Percentiles rank a stretch among this genome's conserved stretches.
These are phyloP conservation scores for Cercospora zeina DNA, from an alignment of 2,329 filamentous ascomycete species.

Conservation along the genomic window DNA sequence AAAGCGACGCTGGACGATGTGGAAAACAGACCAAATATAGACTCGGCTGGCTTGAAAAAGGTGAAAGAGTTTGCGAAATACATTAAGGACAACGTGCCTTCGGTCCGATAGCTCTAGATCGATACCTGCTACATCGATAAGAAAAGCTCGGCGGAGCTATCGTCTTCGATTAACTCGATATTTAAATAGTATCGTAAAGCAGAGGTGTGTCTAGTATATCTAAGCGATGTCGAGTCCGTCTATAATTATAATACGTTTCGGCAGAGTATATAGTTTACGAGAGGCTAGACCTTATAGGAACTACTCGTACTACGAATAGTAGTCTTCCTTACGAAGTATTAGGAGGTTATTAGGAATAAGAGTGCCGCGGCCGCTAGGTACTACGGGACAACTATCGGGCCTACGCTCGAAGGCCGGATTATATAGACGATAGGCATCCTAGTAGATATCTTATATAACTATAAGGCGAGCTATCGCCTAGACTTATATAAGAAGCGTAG, in stretches of 20 bases:
- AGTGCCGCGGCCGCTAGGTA: background rate
- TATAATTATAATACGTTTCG: conserved; percentile 11
- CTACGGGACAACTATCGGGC: conserved; percentile 6
- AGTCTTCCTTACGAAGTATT: conserved; percentile 26
- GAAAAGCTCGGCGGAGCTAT: conserved; percentile 25
- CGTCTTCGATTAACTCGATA: conserved; percentile 30
- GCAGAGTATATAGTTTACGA: conserved; percentile 29
- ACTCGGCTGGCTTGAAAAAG: conserved; percentile 25
- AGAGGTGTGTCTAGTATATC: conserved; percentile 28
- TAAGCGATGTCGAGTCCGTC: conserved; percentile 22
- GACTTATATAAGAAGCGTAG: conserved; percentile 24
- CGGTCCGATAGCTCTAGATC: conserved; percentile 29
- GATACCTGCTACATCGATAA: conserved; percentile 34
- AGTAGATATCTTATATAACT: conserved; percentile 22
- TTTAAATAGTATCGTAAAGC: conserved; percentile 29
- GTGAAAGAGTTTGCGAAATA: conserved; percentile 26
- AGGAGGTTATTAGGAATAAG: conserved; percentile 33
- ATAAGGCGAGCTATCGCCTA: conserved; percentile 12
- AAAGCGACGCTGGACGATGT: conserved; percentile 25
- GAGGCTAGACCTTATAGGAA: conserved; percentile 34
- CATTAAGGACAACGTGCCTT: conserved; percentile 17
- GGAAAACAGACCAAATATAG: conserved; percentile 17
- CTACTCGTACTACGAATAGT: conserved; percentile 29
- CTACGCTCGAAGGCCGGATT: conserved; percentile 18
- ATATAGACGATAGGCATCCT: conserved; percentile 19